phyloP scores from a whole-genome alignment of 768 basidiomycete species.

The Tulasnella sp. region DNA sequence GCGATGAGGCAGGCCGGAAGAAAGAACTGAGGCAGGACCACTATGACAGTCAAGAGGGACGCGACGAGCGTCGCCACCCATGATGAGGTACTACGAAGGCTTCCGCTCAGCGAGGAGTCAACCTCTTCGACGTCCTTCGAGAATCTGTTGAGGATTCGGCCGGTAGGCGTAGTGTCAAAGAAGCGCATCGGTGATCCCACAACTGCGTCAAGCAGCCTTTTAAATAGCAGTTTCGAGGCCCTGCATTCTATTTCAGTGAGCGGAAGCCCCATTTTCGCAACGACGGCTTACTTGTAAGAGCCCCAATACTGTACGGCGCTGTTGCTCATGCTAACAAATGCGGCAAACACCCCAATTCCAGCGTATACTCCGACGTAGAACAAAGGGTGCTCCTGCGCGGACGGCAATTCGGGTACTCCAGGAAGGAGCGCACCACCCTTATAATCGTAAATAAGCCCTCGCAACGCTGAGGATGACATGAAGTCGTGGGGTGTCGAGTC shows the following conservation, averaged over 20 bases:
- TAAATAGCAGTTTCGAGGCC: constrained; percentile 37
- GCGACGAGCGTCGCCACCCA: constrained; percentile 74
- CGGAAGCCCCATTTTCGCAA: background rate
- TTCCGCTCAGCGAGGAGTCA: constrained; percentile 63
- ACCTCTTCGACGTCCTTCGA: constrained; percentile 86
- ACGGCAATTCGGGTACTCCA: constrained; percentile 28
- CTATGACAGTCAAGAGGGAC: constrained; percentile 59
- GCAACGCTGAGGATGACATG: background rate
- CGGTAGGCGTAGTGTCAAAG: constrained; percentile 72
- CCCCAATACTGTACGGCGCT: constrained; percentile 50
- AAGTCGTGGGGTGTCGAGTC: background rate
- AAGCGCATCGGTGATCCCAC: constrained; percentile 74
- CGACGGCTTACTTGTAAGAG: constrained; percentile 25
- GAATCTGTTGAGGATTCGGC: constrained; percentile 50
- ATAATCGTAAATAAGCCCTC: background rate
- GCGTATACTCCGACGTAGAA: constrained; percentile 71
- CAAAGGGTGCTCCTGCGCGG: constrained; percentile 55
- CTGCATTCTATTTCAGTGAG: background rate
- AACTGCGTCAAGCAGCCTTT: constrained; percentile 59
- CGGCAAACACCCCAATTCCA: constrained; percentile 51
- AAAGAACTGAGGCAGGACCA: constrained; percentile 81
- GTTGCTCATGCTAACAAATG: constrained; percentile 46
- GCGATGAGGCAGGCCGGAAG: constrained; percentile 68
- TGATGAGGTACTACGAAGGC: constrained; percentile 70
- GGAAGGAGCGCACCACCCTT: background rate